Evolutionary conservation across 2,329 filamentous ascomycete species (phyloP).

Genomic region (Talaromyces sp.): DNA sequence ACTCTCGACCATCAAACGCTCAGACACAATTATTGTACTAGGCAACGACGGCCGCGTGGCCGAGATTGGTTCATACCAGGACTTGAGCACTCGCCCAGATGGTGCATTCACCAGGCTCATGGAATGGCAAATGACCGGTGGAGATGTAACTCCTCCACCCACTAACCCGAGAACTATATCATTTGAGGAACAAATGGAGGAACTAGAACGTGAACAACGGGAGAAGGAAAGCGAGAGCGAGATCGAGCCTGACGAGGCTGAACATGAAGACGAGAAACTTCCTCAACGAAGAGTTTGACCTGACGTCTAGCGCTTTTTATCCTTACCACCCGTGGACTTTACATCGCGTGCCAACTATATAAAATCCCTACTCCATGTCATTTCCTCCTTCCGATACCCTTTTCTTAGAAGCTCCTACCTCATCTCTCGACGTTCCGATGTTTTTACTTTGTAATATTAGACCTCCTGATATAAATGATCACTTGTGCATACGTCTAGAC

Average conservation of each 20-base stretch:
- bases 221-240: slow-evolving; percentile 30
- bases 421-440: background rate
- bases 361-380: background rate
- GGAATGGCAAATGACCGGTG: slow-evolving; percentile 97
- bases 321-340: too few relatives aligned
- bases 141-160: slow-evolving; percentile 50
- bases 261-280: slow-evolving; percentile 7
- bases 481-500: background rate
- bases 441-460: slow-evolving; percentile 1
- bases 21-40: slow-evolving; percentile 90
- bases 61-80: slow-evolving; percentile 79
- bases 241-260: slow-evolving; percentile 31
- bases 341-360: background rate
- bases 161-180: slow-evolving; percentile 31
- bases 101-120: slow-evolving; percentile 93
- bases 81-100: slow-evolving; percentile 67
- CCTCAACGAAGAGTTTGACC: background rate
- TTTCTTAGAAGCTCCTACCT: background rate
- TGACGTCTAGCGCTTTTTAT: background rate
- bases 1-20: slow-evolving; percentile 92
- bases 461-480: background rate
- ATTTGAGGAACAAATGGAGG: slow-evolving; percentile 52
- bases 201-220: slow-evolving; percentile 36
- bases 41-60: slow-evolving; percentile 82
- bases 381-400: slow-evolving; percentile 6